A percentile compares a stretch with the other conserved stretches of the same genome.
Conservation (phyloP, 768 basidiomycete genomes). For the Auricularia auricula-judae region DNA sequence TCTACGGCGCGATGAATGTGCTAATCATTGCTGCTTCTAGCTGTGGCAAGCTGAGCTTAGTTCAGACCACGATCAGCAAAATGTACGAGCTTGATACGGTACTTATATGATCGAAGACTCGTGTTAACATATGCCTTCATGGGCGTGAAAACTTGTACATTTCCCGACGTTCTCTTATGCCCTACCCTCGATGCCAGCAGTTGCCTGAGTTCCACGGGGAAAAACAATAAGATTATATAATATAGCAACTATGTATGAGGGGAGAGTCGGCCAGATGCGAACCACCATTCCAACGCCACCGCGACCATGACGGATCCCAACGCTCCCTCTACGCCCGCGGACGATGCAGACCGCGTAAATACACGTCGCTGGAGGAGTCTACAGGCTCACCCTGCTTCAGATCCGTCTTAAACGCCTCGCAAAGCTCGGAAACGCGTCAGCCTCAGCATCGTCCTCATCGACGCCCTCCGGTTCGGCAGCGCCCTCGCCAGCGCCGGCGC, state of each 20-base stretch:
- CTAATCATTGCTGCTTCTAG: neutral
- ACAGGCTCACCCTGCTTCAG: conserved; percentile 27
- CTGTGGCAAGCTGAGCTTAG: neutral
- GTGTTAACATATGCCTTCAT: no score
- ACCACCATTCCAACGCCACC: neutral
- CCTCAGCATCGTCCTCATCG: conserved; percentile 25
- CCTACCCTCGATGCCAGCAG: no score
- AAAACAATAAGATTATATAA: no score
- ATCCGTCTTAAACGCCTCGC: conserved; percentile 89
- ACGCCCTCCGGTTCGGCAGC: conserved; percentile 11
- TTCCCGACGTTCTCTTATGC: no score
- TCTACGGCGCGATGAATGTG: neutral
- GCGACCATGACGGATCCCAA: neutral
- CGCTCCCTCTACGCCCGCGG: conserved; percentile 12
- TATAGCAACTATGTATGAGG: no score
- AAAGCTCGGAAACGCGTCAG: conserved; percentile 50
- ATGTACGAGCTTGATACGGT: no score
- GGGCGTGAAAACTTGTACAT: no score
- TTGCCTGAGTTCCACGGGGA: no score
- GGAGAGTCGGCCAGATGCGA: no score
- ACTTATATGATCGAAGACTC: no score
- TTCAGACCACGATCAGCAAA: neutral
- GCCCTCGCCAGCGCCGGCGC: conserved; percentile 27
- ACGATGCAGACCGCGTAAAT: conserved; percentile 73
- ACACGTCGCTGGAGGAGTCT: neutral